phyloP scores from a whole-genome alignment of 2,329 filamentous ascomycete genomes.

The Phialophora chinensis region DNA sequence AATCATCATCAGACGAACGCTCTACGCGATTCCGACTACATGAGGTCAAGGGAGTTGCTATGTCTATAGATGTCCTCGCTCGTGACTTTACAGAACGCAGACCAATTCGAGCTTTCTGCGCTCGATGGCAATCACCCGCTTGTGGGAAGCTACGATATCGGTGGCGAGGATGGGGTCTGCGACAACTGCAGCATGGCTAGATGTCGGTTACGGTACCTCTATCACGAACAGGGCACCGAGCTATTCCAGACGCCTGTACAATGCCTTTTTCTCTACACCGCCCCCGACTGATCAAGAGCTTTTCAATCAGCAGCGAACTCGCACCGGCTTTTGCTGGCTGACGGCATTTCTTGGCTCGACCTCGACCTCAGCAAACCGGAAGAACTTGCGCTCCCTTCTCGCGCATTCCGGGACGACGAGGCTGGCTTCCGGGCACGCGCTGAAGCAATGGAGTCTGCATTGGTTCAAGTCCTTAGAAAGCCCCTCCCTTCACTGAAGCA shows the following conservation, averaged over 20 bases:
- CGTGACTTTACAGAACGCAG: background rate
- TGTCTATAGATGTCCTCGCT: constrained; percentile 4
- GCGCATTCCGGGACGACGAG: background rate
- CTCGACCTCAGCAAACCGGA: background rate
- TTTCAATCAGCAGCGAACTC: background rate
- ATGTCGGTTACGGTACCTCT: background rate
- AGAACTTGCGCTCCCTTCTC: background rate
- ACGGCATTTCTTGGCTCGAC: background rate
- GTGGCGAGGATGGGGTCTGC: background rate
- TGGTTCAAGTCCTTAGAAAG: constrained; percentile 1
- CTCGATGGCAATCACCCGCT: constrained; percentile 6
- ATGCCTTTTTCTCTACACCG: constrained; percentile 1
- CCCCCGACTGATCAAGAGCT: background rate
- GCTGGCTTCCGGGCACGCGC: background rate
- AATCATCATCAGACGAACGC: background rate
- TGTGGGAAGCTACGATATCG: constrained; percentile 2
- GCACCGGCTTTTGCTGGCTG: background rate
- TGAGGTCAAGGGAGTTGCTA: background rate
- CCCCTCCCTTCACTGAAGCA: background rate
- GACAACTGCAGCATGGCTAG: background rate
- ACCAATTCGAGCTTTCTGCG: constrained; percentile 1
- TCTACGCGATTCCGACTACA: background rate
- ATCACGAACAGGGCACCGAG: background rate
- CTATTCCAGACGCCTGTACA: constrained; percentile 3
- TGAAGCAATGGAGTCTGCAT: background rate